A percentile compares a stretch with the other conserved stretches of the same genome.
Conservation (phyloP, 306 rosid genomes). For the Quillaja saponaria region DNA sequence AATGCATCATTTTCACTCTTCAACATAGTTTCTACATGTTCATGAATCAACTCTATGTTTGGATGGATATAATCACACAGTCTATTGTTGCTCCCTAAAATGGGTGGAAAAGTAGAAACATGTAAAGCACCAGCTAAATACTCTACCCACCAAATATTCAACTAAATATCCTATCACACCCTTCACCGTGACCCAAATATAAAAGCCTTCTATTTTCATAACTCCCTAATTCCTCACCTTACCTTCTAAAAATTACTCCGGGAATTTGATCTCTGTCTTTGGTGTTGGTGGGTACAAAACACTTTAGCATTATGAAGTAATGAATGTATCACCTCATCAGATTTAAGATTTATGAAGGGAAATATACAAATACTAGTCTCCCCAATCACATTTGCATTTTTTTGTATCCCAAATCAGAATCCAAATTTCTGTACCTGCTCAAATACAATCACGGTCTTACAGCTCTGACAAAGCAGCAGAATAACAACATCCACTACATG, state of each 20-base stretch:
- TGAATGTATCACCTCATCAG: constrained; percentile 2
- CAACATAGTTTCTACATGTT: background rate
- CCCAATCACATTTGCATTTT: background rate
- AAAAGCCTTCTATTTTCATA: constrained; percentile 5
- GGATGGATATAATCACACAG: background rate
- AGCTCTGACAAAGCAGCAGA: background rate
- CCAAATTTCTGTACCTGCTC: constrained; percentile 20
- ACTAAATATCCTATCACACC: too few species aligned
- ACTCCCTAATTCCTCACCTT: constrained; percentile 10
- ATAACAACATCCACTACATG: constrained; percentile 3
- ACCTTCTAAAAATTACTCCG: background rate
- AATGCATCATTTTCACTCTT: too few species aligned
- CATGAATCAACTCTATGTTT: background rate
- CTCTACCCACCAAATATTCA: too few species aligned
- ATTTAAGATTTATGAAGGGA: background rate
- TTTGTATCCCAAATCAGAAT: background rate
- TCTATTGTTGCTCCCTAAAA: background rate
- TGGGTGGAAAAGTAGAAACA: too few species aligned
- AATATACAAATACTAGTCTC: background rate
- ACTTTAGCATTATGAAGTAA: background rate
- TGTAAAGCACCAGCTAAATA: too few species aligned
- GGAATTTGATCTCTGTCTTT: background rate
- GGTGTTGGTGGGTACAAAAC: background rate
- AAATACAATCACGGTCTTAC: background rate
- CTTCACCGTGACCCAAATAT: background rate